These are phyloP conservation scores for Colletotrichum horii DNA, from an alignment of 2,329 filamentous ascomycete genomes.

Conservation along the genomic window DNA sequence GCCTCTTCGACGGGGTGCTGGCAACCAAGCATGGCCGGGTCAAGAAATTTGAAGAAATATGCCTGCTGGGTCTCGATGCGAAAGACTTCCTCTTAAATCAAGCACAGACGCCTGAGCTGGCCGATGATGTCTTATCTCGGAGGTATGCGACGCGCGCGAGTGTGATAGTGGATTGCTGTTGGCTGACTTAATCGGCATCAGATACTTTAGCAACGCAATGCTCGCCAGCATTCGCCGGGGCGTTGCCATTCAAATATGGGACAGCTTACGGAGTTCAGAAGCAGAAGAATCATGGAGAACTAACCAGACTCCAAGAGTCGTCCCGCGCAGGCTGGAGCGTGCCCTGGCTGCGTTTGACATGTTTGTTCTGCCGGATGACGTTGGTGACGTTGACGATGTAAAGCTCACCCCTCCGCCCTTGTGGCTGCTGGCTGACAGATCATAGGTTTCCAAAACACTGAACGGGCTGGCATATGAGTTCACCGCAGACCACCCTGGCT, in stretches of 20 bases:
- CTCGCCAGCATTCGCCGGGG: constrained; percentile 82
- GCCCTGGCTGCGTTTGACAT: constrained; percentile 86
- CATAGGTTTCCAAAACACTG: constrained; percentile 66
- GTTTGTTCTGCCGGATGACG: constrained; percentile 78
- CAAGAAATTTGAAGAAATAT: constrained; percentile 72
- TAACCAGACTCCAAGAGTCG: not conserved
- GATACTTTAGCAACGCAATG: constrained; percentile 77
- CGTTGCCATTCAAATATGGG: constrained; percentile 81
- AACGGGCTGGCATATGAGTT: constrained; percentile 68
- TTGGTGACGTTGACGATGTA: constrained; percentile 78
- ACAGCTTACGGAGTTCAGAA: constrained; percentile 42
- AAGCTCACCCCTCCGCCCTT: constrained; percentile 27
- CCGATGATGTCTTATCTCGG: constrained; percentile 78
- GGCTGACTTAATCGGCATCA: constrained; percentile 34
- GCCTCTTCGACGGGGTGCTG: constrained; percentile 71
- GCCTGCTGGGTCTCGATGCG: constrained; percentile 79
- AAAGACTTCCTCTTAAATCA: constrained; percentile 83
- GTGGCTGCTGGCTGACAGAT: constrained; percentile 13
- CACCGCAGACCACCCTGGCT: constrained; percentile 51
- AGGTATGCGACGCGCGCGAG: constrained; percentile 45
- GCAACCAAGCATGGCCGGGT: constrained; percentile 73
- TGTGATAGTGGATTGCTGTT: not conserved
- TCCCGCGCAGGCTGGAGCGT: constrained; percentile 61
- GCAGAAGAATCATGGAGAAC: not conserved
- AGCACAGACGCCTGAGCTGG: constrained; percentile 60